Evolutionary conservation across 768 basidiomycete species (phyloP), one percentile per base, ranked within the genome.

Genomic region (Pholiota conissans): DNA sequence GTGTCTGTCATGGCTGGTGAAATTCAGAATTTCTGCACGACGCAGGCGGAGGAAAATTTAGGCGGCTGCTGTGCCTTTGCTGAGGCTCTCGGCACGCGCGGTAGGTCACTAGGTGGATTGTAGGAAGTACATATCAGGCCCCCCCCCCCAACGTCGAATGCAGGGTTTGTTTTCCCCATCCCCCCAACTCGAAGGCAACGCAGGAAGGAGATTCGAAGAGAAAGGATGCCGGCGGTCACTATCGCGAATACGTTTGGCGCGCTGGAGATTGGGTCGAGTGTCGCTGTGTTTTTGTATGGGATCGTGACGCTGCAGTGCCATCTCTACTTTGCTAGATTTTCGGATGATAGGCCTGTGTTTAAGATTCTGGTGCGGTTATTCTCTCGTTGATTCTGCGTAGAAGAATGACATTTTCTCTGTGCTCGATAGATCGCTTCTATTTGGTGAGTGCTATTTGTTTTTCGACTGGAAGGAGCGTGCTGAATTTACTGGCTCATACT

Each of bases 261-360:
- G 11, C 49, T 71, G 5, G 56, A 65, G 16, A 55, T 69, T 52
- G 69, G 70, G 14, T 28, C 59, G 4, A n/a, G 60, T 22, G 47
- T 68, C 7, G 59, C 69, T 1, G 53, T 61, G 0, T 68, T 63
- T 45, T 55, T 71, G 11, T 70, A 69, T 46, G 70, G 71, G 11
- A 58, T 71, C 48, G 58, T 67, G 2, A 69, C 68, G 13, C 42
- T 69, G 24, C 71, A 72, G 42, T 10, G 40, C 13, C 56, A 52
- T 53, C 20, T 59, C 4, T 72, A 72, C 56, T 67, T 56, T 46
- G 30, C 55, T 9, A 40, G 49, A 20, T 71, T 62, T 59, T 56
- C 63, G 10, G 47, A 59, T 2, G 70, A 69, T 59, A 59, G 37
- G 6, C 39, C 49, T 49, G 10, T 28, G 3, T 52, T 66, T 22